phyloP scores from a whole-genome alignment of 2,329 filamentous ascomycete genomes.

The Botrytis deweyae region DNA sequence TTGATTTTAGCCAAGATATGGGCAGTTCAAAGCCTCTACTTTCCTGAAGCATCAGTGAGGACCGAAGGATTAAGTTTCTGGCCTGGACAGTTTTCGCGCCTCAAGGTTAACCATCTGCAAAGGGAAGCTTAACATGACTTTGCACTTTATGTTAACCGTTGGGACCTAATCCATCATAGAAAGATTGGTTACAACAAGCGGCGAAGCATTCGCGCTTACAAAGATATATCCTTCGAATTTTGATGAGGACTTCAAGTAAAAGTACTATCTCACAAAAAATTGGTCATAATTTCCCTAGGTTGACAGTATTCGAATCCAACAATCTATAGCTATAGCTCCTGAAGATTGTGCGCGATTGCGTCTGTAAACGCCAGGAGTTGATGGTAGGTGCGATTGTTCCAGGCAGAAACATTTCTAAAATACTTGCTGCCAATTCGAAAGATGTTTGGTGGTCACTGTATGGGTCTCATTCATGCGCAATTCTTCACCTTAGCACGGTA shows the following conservation, averaged over 20 bases:
- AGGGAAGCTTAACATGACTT: background rate
- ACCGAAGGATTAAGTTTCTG: background rate
- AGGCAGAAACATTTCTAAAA: background rate
- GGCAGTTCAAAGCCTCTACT: background rate
- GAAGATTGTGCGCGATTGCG: too few species aligned
- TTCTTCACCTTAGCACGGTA: background rate
- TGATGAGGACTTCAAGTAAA: background rate
- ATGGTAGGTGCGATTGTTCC: too few species aligned
- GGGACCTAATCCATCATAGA: too few species aligned
- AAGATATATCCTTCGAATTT: too few species aligned
- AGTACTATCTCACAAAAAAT: background rate
- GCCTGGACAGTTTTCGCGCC: background rate
- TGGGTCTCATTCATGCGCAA: background rate
- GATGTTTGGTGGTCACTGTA: too few species aligned
- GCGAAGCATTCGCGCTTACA: background rate
- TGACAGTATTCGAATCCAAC: background rate
- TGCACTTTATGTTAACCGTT: background rate
- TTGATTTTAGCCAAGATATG: background rate
- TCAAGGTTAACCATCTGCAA: background rate
- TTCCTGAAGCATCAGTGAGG: background rate
- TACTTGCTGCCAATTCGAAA: background rate
- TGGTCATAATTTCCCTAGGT: background rate
- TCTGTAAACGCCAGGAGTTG: background rate
- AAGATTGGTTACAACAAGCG: background rate
- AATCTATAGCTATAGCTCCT: too few species aligned